These are phyloP conservation scores for Curvularia sp. DNA, from an alignment of 2,329 filamentous ascomycete species.

Conservation along the genomic window DNA sequence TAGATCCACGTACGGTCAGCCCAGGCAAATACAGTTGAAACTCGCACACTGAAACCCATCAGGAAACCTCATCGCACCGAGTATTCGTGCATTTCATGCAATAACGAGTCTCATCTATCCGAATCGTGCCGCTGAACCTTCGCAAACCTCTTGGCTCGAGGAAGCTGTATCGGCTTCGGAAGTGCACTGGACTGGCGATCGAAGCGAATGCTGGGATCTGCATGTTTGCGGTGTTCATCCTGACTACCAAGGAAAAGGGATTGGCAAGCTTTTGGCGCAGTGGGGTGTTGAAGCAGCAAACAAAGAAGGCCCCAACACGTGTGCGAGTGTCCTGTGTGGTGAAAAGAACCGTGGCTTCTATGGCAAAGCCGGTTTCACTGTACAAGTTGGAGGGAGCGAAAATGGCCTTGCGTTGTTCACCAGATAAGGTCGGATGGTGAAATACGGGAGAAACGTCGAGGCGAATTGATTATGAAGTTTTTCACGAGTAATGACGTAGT, in stretches of 20 bases:
- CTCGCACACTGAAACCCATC: not conserved
- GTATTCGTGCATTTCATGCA: not conserved
- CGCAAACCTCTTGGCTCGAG: constrained; percentile 28
- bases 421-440: not conserved
- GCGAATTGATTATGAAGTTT: not conserved
- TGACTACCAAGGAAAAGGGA: constrained; percentile 46
- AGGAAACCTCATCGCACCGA: not conserved
- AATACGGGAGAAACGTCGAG: not conserved
- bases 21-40: not conserved
- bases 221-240: constrained; percentile 45
- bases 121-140: constrained; percentile 39
- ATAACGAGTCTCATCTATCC: constrained; percentile 10
- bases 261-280: constrained; percentile 47
- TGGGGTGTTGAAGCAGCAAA: constrained; percentile 50
- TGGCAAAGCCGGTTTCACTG: not conserved
- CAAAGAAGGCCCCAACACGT: constrained; percentile 33
- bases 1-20: constrained; percentile 5
- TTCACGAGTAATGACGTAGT: too few species aligned
- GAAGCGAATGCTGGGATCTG: constrained; percentile 38
- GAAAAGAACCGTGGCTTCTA: constrained; percentile 39
- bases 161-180: constrained; percentile 29
- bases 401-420: not conserved
- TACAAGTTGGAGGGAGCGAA: not conserved
- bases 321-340: constrained; percentile 39
- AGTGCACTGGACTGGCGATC: constrained; percentile 35